Conservation (phyloP, 2,329 filamentous ascomycete genomes). For the Xylariaceae sp. region DNA sequence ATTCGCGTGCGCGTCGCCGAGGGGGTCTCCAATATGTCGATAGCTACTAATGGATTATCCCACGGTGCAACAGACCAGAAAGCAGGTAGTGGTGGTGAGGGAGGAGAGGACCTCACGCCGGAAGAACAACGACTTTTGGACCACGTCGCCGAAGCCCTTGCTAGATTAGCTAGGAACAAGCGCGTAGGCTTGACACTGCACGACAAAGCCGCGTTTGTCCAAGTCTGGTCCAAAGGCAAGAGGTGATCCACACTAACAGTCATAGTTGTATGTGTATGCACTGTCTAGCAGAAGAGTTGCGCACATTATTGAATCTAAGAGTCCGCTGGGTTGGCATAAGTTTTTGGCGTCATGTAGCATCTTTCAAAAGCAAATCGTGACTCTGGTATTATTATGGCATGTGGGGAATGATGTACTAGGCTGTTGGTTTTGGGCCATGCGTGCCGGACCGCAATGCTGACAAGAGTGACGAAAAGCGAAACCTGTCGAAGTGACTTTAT, state of each 20-base stretch:
- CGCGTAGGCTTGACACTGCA: slow-evolving; percentile 82
- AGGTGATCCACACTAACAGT: slow-evolving; percentile 32
- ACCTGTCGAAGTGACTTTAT: no score
- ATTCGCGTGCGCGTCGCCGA: slow-evolving; percentile 92
- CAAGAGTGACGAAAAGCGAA: no score
- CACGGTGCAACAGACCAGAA: slow-evolving; percentile 31
- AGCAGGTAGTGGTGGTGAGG: slow-evolving; percentile 40
- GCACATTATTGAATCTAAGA: background rate
- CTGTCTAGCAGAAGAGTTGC: background rate
- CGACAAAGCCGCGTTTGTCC: slow-evolving; percentile 84
- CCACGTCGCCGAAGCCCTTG: slow-evolving; percentile 81
- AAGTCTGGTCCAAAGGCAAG: slow-evolving; percentile 62
- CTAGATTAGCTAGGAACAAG: slow-evolving; percentile 86
- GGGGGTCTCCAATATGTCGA: slow-evolving; percentile 62
- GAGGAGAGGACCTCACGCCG: slow-evolving; percentile 44
- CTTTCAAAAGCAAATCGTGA: background rate
- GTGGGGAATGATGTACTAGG: no score
- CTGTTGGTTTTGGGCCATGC: no score
- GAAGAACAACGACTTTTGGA: slow-evolving; percentile 78
- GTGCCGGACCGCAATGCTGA: no score
- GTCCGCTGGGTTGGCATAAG: background rate
- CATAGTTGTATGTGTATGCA: background rate
- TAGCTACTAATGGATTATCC: slow-evolving; percentile 44
- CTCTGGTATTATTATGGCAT: no score
- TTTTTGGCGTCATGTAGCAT: background rate